Conservation (phyloP, 441 rosid genomes). For the Rhodomyrtus psidioides region DNA sequence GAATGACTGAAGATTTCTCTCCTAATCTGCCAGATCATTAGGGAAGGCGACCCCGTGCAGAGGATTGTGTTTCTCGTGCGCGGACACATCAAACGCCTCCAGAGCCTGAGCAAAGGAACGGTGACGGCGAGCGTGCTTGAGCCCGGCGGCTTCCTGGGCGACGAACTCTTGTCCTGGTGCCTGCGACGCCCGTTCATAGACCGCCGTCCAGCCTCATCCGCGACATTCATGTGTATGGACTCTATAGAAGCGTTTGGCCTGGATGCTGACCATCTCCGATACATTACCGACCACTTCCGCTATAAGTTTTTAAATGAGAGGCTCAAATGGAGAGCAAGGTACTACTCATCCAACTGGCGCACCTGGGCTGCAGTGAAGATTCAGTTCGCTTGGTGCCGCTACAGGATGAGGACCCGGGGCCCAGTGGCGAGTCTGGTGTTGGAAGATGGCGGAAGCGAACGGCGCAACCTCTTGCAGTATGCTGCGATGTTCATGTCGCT, state of each 20-base stretch:
- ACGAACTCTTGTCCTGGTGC: slow-evolving; percentile 59
- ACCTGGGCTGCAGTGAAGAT: slow-evolving; percentile 61
- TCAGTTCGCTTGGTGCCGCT: slow-evolving; percentile 47
- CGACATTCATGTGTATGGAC: slow-evolving; percentile 39
- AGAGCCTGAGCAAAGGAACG: slow-evolving; percentile 46
- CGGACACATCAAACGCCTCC: slow-evolving; percentile 36
- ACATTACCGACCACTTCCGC: slow-evolving; percentile 51
- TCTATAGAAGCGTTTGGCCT: slow-evolving; percentile 40
- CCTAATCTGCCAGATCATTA: slow-evolving; percentile 29
- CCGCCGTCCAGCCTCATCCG: slow-evolving; percentile 52
- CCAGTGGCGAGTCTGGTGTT: slow-evolving; percentile 9
- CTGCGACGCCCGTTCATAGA: slow-evolving; percentile 48
- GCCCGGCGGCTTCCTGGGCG: slow-evolving; percentile 55
- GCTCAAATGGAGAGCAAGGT: slow-evolving; percentile 46
- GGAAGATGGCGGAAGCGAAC: slow-evolving; percentile 19
- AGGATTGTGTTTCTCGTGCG: slow-evolving; percentile 44
- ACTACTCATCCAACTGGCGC: slow-evolving; percentile 57
- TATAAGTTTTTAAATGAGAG: slow-evolving; percentile 37
- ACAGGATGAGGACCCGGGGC: slow-evolving; percentile 32
- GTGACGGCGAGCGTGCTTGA: slow-evolving; percentile 36
- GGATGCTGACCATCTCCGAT: slow-evolving; percentile 31
- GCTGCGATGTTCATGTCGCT: slow-evolving; percentile 77
- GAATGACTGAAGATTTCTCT: not conserved
- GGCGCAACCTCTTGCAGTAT: slow-evolving; percentile 32
- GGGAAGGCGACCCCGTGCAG: slow-evolving; percentile 63